Evolutionary conservation across 306 rosid genomes (phyloP), one percentile per base, ranked within the genome.

Genomic region (Citrullus mucosospermus): DNA sequence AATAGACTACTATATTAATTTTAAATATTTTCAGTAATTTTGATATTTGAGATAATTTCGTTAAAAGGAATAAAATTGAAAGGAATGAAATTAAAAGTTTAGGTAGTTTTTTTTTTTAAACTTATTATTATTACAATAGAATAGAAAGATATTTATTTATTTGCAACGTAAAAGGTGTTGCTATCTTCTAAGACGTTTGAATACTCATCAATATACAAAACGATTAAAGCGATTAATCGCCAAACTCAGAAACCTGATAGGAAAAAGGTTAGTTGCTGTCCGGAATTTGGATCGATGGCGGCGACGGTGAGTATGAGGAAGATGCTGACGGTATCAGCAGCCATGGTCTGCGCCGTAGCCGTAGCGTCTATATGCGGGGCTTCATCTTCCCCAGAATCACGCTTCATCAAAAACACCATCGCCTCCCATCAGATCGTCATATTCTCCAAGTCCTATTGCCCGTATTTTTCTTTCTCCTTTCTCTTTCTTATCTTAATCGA

Each of bases 381-480:
- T 0, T 72, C 84, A 8, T 38, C 80, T 6, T 73, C 90, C 44
- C 71, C 91, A 71, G 79, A 96, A 5, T 14, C 86, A 2, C 75
- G 80, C 13, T 95, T 95, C 84, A 85, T 95, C 79, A 87, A 83
- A 79, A 93, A 91, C 25, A 89, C 97, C 83, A 79, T 95, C 57
- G 48, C 85, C 50, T 89, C 96, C 53, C 89, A 92, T 91, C 84
- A 85, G 43, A 88, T 92, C 84, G 97, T 86, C 85, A 91, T 95
- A 81, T 95, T 95, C 79, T 95, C 98, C 81, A 95, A 95, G 83
- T 88, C 97, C 80, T 95, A 95, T 78, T 95, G 98, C 92, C 97
- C 93, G 98, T 95, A 77, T 8, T 53, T 53, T 84, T 84, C 72
- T 25, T 48, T 16, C 38, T 22, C 78, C 18, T 67, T 36, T 65